These are phyloP conservation scores for Vigna reflexopilosa DNA, from an alignment of 306 rosid genomes.

Conservation along the genomic window DNA sequence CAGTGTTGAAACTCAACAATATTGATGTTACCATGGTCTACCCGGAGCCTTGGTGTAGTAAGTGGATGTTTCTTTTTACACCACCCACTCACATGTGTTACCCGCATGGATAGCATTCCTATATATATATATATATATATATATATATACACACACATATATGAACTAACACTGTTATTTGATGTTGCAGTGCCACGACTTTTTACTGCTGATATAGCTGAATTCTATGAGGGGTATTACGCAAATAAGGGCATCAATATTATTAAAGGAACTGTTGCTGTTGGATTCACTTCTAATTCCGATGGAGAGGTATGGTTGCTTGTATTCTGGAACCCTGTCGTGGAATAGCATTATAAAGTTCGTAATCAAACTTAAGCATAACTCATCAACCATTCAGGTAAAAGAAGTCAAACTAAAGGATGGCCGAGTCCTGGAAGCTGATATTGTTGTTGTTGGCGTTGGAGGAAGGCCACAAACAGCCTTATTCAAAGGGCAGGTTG, in stretches of 20 bases:
- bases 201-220: constrained; percentile 86
- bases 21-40: constrained; percentile 88
- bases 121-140: no score
- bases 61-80: constrained; percentile 53
- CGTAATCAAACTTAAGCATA: constrained; percentile 16
- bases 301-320: constrained; percentile 75
- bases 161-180: constrained; percentile 33
- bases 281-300: constrained; percentile 76
- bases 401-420: constrained; percentile 94
- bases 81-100: not conserved
- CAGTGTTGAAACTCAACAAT: constrained; percentile 78
- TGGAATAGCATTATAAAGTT: constrained; percentile 28
- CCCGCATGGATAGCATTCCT: not conserved
- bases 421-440: constrained; percentile 87
- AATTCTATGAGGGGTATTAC: constrained; percentile 86
- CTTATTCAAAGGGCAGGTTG: constrained; percentile 93
- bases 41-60: constrained; percentile 99
- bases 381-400: constrained; percentile 62
- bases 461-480: constrained; percentile 85
- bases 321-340: constrained; percentile 31
- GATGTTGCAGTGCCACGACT: constrained; percentile 92
- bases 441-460: constrained; percentile 95
- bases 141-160: no score
- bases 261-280: constrained; percentile 92
- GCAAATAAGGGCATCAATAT: constrained; percentile 81